Evolutionary conservation across 257 asterid species (phyloP), one percentile per base, ranked within the genome.

Genomic region (Ophiorrhiza pumila): DNA sequence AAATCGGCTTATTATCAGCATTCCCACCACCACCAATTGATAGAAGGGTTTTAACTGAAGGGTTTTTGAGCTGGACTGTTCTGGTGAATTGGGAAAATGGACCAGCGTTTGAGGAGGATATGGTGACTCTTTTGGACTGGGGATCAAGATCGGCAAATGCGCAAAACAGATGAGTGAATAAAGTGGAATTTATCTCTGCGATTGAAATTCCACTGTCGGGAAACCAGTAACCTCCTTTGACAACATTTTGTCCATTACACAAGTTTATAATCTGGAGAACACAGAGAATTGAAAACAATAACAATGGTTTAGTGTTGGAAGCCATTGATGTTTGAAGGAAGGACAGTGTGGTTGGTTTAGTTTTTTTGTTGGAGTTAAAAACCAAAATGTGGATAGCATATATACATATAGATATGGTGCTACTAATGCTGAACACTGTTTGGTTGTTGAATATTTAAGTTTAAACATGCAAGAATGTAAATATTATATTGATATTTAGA

Each of bases 11-110:
- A 17, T 8, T 14, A 74, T 63, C 0, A 32, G 76, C 72, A 53
- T 41, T 42, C 10, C 88, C 90, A 43, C 92, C 90, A 43, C 92
- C 88, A 22, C 81, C 88, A 34, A 85, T 76, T 64, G 90, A 87
- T 29, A 85, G 22, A 22, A 87, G 80, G 71, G 88, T 85, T 71
- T 72, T 85, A 42, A 81, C 86, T 5, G 75, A 47, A 0, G 87
- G 80, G 60, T 83, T 87, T 34, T 76, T 81, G 43, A 31, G 23
- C 4, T 25, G 78, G 47, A 87, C 90, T 2, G 85, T 81, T 7
- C 18, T 17, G 8, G 92, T 83, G 78, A 85, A 87, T 35, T 75
- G 83, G 1, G 79, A 50, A 71, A 87, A 87, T 0, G 83, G 27
- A 57, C 75, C 82, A 39, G 67, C 43, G 68, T 80, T 60, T 2